Percentiles rank a stretch among this genome's conserved stretches.
Conservation (phyloP, 345 rosid species). For the Jatropha curcas region DNA sequence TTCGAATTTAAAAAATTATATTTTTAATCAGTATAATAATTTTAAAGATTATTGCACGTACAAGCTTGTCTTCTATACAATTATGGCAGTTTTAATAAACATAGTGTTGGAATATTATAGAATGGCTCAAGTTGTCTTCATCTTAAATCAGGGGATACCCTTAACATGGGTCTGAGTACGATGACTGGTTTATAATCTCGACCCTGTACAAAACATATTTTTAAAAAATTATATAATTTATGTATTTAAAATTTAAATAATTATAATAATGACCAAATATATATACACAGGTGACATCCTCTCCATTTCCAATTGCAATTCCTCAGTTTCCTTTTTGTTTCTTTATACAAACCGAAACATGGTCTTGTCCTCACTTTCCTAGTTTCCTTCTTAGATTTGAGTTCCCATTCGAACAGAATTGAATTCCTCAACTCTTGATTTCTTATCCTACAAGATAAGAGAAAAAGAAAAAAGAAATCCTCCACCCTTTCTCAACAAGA, state of each 20-base stretch:
- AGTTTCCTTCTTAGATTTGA: neutral
- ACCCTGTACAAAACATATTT: too few relatives aligned
- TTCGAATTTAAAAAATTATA: too few relatives aligned
- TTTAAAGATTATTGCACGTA: neutral
- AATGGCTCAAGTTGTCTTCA: neutral
- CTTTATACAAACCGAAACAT: neutral
- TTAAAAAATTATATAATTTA: too few relatives aligned
- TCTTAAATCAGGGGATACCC: slow-evolving; percentile 1
- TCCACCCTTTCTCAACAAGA: neutral
- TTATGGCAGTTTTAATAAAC: neutral
- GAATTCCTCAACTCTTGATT: neutral
- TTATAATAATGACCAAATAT: neutral
- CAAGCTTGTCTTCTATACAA: neutral
- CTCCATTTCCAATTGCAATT: neutral
- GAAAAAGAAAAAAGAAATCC: neutral
- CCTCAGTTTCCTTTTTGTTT: neutral
- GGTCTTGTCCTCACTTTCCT: neutral
- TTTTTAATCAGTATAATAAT: too few relatives aligned
- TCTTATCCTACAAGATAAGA: neutral
- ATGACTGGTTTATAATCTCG: too few relatives aligned
- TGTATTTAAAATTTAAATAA: too few relatives aligned
- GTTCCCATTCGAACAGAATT: neutral
- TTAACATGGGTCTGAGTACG: neutral
- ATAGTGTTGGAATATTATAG: neutral
- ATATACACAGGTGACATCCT: neutral